Percentiles rank a stretch among this genome's conserved stretches.
phyloP scores from a whole-genome alignment of 2,329 filamentous ascomycete species.

The Colletotrichum eremochloae region DNA sequence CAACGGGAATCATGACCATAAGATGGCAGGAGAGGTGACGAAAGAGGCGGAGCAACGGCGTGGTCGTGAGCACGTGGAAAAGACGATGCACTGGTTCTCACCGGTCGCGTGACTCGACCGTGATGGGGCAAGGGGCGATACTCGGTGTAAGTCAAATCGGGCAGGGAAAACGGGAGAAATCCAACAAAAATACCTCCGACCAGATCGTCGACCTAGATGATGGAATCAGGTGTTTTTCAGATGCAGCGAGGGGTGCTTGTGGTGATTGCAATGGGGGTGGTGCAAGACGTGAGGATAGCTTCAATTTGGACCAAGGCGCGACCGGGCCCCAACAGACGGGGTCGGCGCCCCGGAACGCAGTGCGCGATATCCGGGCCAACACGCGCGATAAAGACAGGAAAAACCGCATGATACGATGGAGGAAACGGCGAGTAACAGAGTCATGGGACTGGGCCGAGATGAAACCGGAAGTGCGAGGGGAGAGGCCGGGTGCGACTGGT shows the following conservation, averaged over 20 bases:
- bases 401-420: conserved; percentile 19
- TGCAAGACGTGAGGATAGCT: conserved; percentile 43
- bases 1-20: too few relatives aligned
- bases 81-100: conserved; percentile 1
- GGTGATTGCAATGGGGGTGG: conserved; percentile 30
- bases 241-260: conserved; percentile 12
- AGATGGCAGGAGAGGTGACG: too few relatives aligned
- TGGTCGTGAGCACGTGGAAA: conserved; percentile 8
- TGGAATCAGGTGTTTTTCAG: conserved; percentile 16
- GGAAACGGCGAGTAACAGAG: conserved; percentile 25
- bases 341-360: background rate
- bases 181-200: conserved; percentile 29
- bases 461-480: conserved; percentile 21
- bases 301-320: conserved; percentile 33
- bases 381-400: background rate
- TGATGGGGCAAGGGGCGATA: conserved; percentile 19
- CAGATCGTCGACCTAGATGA: conserved; percentile 33
- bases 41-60: background rate
- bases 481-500: conserved; percentile 34
- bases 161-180: conserved; percentile 32
- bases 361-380: conserved; percentile 21
- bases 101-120: conserved; percentile 34
- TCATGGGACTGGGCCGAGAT: background rate
- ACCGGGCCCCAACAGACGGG: conserved; percentile 17
- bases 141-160: conserved; percentile 42